Percentiles rank a stretch among this genome's conserved stretches.
phyloP scores from a whole-genome alignment of 1,284 basidiomycete species.

The Cutaneotrichosporon daszewskae region DNA sequence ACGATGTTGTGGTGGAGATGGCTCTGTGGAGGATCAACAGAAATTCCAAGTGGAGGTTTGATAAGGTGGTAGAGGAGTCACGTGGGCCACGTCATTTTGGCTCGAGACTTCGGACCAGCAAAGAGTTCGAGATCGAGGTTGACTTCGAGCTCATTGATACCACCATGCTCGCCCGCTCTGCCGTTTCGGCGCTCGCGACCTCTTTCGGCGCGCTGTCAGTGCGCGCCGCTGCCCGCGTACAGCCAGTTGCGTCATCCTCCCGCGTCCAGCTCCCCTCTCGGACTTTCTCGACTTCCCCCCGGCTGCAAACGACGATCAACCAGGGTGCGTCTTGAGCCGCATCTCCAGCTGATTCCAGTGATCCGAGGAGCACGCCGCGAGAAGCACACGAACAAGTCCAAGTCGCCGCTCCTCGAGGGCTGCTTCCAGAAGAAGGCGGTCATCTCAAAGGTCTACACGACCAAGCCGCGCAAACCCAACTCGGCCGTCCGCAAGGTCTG shows the following conservation, averaged over 20 bases:
- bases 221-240: conserved; percentile 17
- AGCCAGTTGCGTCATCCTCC: conserved; percentile 26
- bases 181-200: conserved; percentile 22
- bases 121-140: not conserved
- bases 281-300: conserved; percentile 61
- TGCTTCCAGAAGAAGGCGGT: conserved; percentile 87
- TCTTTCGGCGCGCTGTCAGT: conserved; percentile 28
- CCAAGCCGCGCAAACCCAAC: conserved; percentile 96
- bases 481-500: conserved; percentile 97
- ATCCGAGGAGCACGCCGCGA: conserved; percentile 43
- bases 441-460: conserved; percentile 73
- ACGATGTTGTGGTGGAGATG: not conserved
- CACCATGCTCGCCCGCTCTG: conserved; percentile 16
- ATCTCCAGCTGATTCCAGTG: conserved; percentile 7
- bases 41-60: conserved; percentile 13
- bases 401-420: conserved; percentile 68
- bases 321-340: conserved; percentile 50
- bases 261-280: conserved; percentile 43
- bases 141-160: not conserved
- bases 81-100: conserved; percentile 4
- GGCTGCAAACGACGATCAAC: conserved; percentile 65
- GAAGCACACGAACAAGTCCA: conserved; percentile 49
- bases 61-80: conserved; percentile 3
- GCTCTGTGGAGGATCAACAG: not conserved
- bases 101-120: conserved; percentile 1